Base-by-base conservation (phyloP, 768 basidiomycete species). In the Clitopilus passeckerianus region DNA sequence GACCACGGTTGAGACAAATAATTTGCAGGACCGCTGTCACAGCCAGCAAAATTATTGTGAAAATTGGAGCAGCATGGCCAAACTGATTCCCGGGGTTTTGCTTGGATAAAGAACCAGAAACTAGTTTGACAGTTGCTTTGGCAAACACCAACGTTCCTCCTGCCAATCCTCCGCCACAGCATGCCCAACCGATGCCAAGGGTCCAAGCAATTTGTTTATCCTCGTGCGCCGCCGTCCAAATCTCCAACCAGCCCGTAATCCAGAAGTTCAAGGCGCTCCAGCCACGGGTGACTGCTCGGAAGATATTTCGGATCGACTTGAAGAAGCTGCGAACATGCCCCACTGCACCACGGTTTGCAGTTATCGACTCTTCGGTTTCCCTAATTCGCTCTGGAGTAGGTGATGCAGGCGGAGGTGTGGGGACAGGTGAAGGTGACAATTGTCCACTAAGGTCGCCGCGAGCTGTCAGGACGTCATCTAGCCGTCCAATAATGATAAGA, bases 181-280 rank as follows among this genome's bases (percentile, higher is more conserved):
- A 94, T 1, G 93, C 91, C 96, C 95, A 98, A 1, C 88, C 89
- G 54, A 98, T 93, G 14, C 95, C 95, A 50, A 95, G 79, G 24
- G 91, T 87, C 92, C 94, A 97, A 6, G 89, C 89, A 43, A 98
- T 77, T 57, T 87, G 86, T 64, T 84, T 89, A 68, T 98, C 95
- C 67, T 89, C 89, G 67, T 88, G 90, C 12, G 87, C 79, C 27
- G 83, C 86, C 7, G 88, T 89, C 87, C 90, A 90, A 0, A 71
- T 64, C 67, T 95, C 93, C 54, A 95, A 73, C 66, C 79, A 78
- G 61, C 86, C 82, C 23, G 79, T 80, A 34, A 89, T 67, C 75
- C 82, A 79, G 24, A 72, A 66, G 72, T 90, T 84, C 6, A 75
- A 56, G 15, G 69, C 69, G 6, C 71, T 68, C 81, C 85, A 87